Evolutionary conservation across 1,284 basidiomycete species (phyloP).

Genomic region (Pseudozyma thailandica): DNA sequence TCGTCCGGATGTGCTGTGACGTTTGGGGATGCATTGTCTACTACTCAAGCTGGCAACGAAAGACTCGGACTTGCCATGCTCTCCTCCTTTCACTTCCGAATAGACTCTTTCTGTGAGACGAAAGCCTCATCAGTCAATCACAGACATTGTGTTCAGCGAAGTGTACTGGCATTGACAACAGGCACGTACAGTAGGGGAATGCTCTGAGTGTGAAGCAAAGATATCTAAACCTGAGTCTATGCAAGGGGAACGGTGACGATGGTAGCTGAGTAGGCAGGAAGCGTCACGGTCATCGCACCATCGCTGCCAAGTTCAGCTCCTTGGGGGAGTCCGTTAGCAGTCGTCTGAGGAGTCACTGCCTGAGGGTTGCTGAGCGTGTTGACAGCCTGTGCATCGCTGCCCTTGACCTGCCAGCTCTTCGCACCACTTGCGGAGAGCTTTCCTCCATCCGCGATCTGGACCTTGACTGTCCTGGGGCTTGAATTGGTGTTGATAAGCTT

Average conservation of each 20-base stretch:
- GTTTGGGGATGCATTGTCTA: too few species aligned
- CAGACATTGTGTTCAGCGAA: too few species aligned
- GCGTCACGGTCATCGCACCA: constrained; percentile 17
- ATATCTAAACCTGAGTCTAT: constrained; percentile 2
- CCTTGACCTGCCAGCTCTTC: constrained; percentile 36
- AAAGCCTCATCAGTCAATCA: too few species aligned
- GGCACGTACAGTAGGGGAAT: too few species aligned
- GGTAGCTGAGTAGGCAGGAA: constrained; percentile 26
- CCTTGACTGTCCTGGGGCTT: constrained; percentile 5
- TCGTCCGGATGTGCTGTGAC: too few species aligned
- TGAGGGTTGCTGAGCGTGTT: constrained; percentile 33
- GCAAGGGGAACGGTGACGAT: constrained; percentile 16
- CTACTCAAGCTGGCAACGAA: too few species aligned
- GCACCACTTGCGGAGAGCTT: constrained; percentile 19
- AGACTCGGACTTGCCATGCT: too few species aligned
- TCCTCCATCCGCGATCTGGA: constrained; percentile 18
- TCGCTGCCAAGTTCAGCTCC: constrained; percentile 9
- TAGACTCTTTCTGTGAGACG: too few species aligned
- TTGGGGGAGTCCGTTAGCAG: constrained; percentile 12
- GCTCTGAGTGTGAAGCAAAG: too few species aligned
- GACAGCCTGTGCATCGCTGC: constrained; percentile 26
- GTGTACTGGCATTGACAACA: too few species aligned
- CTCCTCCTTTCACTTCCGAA: too few species aligned
- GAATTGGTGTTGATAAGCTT: constrained; percentile 47
- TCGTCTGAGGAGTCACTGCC: constrained; percentile 15